A percentile compares a stretch with the other conserved stretches of the same genome.
Conservation (phyloP, 2,329 filamentous ascomycete genomes). For the Nakataea oryzae region DNA sequence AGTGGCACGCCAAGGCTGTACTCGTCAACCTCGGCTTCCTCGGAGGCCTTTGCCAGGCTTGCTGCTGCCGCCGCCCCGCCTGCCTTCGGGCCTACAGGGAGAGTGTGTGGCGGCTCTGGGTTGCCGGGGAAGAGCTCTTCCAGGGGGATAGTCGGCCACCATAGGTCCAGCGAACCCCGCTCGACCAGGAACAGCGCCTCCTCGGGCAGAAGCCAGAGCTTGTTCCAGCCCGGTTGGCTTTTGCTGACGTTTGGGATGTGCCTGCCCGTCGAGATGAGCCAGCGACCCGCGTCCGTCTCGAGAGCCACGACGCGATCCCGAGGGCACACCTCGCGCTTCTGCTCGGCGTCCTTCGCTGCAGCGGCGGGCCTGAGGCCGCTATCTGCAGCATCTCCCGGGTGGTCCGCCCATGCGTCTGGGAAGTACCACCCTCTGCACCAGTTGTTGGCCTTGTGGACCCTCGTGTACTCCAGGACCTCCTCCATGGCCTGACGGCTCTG, state of each 20-base stretch:
- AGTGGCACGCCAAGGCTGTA: conserved; percentile 64
- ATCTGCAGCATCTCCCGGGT: conserved; percentile 12
- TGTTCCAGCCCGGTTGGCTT: conserved; percentile 44
- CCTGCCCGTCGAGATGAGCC: conserved; percentile 58
- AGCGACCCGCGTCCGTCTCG: conserved; percentile 60
- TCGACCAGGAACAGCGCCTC: conserved; percentile 87
- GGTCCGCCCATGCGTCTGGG: conserved; percentile 42
- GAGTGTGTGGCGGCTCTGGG: not conserved
- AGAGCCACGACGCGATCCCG: conserved; percentile 53
- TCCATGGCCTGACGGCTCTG: conserved; percentile 82
- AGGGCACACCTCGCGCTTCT: conserved; percentile 15
- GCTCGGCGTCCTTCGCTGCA: conserved; percentile 5
- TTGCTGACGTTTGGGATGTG: conserved; percentile 42
- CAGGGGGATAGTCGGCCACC: conserved; percentile 59
- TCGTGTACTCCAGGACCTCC: conserved; percentile 67
- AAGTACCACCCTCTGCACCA: conserved; percentile 65
- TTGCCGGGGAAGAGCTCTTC: conserved; percentile 30
- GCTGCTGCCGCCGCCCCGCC: conserved; percentile 14
- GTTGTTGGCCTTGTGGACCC: conserved; percentile 60
- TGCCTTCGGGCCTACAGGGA: too few species aligned
- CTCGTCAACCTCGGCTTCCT: conserved; percentile 18
- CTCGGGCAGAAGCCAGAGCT: conserved; percentile 79
- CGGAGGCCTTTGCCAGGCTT: conserved; percentile 14
- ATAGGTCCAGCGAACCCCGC: conserved; percentile 74
- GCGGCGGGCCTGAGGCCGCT: not conserved